Percentiles rank a stretch among this genome's conserved stretches.
These are phyloP conservation scores for Cubamyces sp. DNA, from an alignment of 768 basidiomycete species.

Conservation along the genomic window DNA sequence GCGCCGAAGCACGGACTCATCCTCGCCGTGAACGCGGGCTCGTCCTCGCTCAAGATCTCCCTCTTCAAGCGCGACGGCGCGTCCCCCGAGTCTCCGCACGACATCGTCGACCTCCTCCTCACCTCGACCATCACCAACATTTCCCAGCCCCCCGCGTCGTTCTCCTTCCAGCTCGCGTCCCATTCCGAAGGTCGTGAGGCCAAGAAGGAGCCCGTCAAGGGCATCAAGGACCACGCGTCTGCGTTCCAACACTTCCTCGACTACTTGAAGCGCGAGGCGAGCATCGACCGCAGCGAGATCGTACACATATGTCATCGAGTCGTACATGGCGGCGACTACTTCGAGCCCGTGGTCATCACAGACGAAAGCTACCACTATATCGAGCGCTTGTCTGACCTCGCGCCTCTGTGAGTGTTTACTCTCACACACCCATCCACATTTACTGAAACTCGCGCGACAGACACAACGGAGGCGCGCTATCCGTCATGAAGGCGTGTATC, in stretches of 20 bases:
- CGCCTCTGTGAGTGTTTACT: slow-evolving; percentile 64
- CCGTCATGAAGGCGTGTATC: slow-evolving; percentile 65
- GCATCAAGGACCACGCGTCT: slow-evolving; percentile 59
- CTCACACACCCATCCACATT: background rate
- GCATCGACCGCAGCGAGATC: slow-evolving; percentile 50
- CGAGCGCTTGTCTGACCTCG: slow-evolving; percentile 74
- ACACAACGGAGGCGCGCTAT: slow-evolving; percentile 65
- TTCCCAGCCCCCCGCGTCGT: slow-evolving; percentile 54
- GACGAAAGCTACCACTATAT: slow-evolving; percentile 74
- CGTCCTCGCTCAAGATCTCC: slow-evolving; percentile 84
- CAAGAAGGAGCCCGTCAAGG: slow-evolving; percentile 42
- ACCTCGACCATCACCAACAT: slow-evolving; percentile 61
- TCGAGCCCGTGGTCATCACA: slow-evolving; percentile 69
- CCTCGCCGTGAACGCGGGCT: slow-evolving; percentile 79
- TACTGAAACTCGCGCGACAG: slow-evolving; percentile 34
- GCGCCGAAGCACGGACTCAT: slow-evolving; percentile 45
- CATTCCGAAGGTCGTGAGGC: slow-evolving; percentile 37
- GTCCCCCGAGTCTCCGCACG: slow-evolving; percentile 32
- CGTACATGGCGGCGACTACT: slow-evolving; percentile 86
- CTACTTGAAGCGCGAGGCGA: slow-evolving; percentile 45
- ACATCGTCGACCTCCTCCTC: slow-evolving; percentile 48
- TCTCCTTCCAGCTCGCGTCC: slow-evolving; percentile 44
- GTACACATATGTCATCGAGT: slow-evolving; percentile 72
- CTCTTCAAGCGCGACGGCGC: slow-evolving; percentile 50
- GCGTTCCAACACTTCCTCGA: slow-evolving; percentile 67